phyloP scores from a whole-genome alignment of 768 basidiomycete genomes.

The Hemileccinum impolitum region DNA sequence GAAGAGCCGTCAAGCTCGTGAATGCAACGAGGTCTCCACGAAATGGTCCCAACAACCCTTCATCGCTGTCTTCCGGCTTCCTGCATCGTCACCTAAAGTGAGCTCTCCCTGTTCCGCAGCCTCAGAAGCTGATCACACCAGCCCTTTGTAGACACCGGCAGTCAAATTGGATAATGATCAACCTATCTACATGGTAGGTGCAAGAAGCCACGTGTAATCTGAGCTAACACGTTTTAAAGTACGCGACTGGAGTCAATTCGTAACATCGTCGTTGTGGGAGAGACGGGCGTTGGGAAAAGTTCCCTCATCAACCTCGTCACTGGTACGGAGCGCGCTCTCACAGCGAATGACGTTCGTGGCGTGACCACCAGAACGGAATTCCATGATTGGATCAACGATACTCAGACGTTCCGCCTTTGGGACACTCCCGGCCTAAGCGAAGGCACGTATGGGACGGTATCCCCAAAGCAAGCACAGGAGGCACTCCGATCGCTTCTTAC shows the following conservation, averaged over 20 bases:
- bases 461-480: conserved; percentile 23
- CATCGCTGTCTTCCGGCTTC: conserved; percentile 1
- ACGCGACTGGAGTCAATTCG: conserved; percentile 15
- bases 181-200: conserved; percentile 4
- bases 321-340: conserved; percentile 20
- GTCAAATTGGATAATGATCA: conserved; percentile 6
- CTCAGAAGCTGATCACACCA: background rate
- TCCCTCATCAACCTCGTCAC: conserved; percentile 29
- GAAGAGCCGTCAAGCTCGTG: conserved; percentile 15
- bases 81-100: conserved; percentile 2
- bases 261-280: conserved; percentile 28
- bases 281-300: conserved; percentile 31
- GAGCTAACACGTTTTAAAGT: conserved; percentile 9
- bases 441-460: conserved; percentile 21
- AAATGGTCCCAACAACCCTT: conserved; percentile 10
- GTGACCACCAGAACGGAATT: conserved; percentile 21
- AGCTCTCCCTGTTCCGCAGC: background rate
- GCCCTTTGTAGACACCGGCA: background rate
- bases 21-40: conserved; percentile 21
- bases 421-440: conserved; percentile 34
- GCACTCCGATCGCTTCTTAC: conserved; percentile 26
- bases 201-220: background rate
- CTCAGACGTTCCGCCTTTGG: conserved; percentile 26
- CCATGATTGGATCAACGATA: conserved; percentile 14
- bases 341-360: conserved; percentile 21